Percentiles rank a stretch among this genome's conserved stretches.
Evolutionary conservation across 208 protist species (phyloP).

Genomic region (Trypanosoma platydactyli): DNA sequence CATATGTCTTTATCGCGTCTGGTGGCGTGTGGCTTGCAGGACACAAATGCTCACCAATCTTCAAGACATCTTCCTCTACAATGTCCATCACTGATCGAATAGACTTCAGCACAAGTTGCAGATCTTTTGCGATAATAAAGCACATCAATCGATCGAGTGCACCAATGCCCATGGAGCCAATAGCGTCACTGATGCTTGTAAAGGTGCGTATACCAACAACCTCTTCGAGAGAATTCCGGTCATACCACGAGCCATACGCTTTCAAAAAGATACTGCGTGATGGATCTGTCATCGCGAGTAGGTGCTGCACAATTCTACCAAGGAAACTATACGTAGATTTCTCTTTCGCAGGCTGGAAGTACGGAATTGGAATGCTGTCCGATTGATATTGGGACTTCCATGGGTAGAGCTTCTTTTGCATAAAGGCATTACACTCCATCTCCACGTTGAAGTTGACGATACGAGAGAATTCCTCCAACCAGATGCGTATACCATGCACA

Average conservation of each 20-base stretch:
- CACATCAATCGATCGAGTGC: constrained; percentile 87
- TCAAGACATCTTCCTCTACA: constrained; percentile 20
- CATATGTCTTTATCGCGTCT: constrained; percentile 36
- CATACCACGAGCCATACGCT: constrained; percentile 87
- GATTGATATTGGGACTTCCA: constrained; percentile 92
- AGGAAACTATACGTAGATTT: constrained; percentile 79
- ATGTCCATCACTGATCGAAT: constrained; percentile 30
- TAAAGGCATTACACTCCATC: constrained; percentile 96
- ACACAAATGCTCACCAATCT: constrained; percentile 23
- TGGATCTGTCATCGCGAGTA: constrained; percentile 87
- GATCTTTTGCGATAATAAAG: constrained; percentile 92
- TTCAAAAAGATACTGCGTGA: constrained; percentile 78
- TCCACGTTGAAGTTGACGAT: constrained; percentile 97
- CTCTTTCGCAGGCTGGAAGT: constrained; percentile 59
- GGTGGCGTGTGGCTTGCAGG: constrained; percentile 25
- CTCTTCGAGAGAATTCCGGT: constrained; percentile 44
- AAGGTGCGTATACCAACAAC: constrained; percentile 90
- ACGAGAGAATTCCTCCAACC: constrained; percentile 96
- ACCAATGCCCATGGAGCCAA: constrained; percentile 80
- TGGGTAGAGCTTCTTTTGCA: constrained; percentile 91
- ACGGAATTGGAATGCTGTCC: constrained; percentile 92
- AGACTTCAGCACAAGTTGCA: constrained; percentile 60
- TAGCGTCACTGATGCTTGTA: constrained; percentile 66
- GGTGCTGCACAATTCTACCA: constrained; percentile 90
- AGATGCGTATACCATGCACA: constrained; percentile 96